phyloP scores from a whole-genome alignment of 495 filamentous ascomycete species.

The Cladorrhinum samala region DNA sequence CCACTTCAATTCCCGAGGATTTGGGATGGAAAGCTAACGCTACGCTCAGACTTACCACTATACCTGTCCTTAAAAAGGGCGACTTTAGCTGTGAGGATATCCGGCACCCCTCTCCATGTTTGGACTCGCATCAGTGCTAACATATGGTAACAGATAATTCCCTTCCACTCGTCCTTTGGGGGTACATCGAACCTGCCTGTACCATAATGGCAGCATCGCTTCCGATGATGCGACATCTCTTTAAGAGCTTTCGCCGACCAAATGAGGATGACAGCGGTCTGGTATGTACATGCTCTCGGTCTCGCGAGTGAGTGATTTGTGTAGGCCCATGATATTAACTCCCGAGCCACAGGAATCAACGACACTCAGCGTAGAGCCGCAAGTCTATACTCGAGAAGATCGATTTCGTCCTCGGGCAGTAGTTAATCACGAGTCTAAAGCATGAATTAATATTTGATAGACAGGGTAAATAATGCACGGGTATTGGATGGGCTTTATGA shows the following conservation, averaged over 20 bases:
- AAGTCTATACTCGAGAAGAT: neutral
- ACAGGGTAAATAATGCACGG: neutral
- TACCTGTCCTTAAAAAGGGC: conserved; percentile 10
- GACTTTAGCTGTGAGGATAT: conserved; percentile 25
- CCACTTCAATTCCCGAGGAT: neutral
- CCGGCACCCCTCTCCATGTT: neutral
- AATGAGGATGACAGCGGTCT: neutral
- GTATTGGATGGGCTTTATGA: neutral
- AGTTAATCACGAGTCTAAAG: neutral
- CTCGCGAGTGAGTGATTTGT: too few species aligned
- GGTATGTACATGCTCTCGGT: too few species aligned
- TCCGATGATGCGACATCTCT: conserved; percentile 22
- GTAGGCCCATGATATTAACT: too few species aligned
- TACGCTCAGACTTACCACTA: conserved; percentile 1
- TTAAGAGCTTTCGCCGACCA: conserved; percentile 3
- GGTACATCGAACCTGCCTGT: conserved; percentile 22
- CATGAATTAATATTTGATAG: neutral
- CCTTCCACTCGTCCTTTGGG: conserved; percentile 21
- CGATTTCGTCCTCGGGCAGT: neutral
- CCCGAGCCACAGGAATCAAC: too few species aligned
- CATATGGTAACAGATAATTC: conserved; percentile 18
- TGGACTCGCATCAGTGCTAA: neutral
- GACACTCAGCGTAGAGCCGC: neutral
- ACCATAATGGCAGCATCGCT: conserved; percentile 31
- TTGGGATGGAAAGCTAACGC: neutral